Base-by-base conservation (phyloP, 495 filamentous ascomycete species). In the Tuber calosporum region DNA sequence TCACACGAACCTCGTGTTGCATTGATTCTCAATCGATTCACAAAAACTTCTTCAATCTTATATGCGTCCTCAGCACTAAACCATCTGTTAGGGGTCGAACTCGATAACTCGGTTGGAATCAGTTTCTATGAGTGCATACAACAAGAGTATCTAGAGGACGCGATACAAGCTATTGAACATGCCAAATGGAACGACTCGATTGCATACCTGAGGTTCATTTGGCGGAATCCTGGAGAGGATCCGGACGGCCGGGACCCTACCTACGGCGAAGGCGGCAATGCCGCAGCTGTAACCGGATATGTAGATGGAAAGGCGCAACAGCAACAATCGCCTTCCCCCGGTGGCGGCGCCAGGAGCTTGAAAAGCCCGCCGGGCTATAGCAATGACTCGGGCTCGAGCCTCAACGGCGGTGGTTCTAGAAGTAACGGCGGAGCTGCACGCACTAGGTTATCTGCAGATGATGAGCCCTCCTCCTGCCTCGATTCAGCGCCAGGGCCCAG, bases 141-240 rank as follows among this genome's bases (percentile, higher is more conserved):
- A 67, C 88, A 90, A 75, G 89, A 91, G 72, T 94, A 91, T 76
- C 82, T 94, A 36, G 83, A 86, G 20, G 90, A 93, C 77, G 92
- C 92, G 20, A 87, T 93, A 19, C 86, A 88, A 73, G 93, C 89
- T 76, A 82, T 97, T 66, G 92, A 96, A 80, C 89, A 89, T 76
- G 93, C 93, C 9, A 96, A 97, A 81, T 90, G 89, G n/a, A 96
- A 97, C 77, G 92, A 96, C 76, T 96, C 93, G 19, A 96, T 97
- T 77, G 93, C 93, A 20, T 97, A 97, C 78, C 85, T 97, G 69
- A 90, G 93, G n/a, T 97, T 97, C 80, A 92, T 88, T 86, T 94
- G 90, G 81, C 87, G 91, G 43, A 90, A 96, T 82, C 93, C 92
- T 39, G 85, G 86, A 71, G 76, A 79, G 71, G 78, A 39, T 45